Percentiles rank a stretch among this genome's conserved stretches.
Evolutionary conservation across 2,329 filamentous ascomycete genomes (phyloP).

Genomic region (Hymenoscyphus repandus): DNA sequence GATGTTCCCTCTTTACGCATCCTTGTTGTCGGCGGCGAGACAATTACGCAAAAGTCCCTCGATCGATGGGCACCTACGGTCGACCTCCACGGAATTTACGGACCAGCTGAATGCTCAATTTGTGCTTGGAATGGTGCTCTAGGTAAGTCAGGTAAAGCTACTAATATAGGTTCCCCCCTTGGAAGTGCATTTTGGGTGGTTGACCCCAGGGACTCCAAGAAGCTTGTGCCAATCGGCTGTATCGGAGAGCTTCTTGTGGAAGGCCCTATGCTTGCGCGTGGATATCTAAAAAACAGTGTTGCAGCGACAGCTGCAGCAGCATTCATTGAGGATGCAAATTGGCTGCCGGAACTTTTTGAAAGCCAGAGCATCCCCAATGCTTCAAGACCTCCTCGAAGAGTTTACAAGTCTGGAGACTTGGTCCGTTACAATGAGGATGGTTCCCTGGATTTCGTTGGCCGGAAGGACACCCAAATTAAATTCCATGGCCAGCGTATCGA

Average conservation of each 20-base stretch:
- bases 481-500: too few species aligned
- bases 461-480: too few species aligned
- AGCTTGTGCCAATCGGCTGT: conserved; percentile 5
- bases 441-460: too few species aligned
- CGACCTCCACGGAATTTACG: conserved; percentile 34
- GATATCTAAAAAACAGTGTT: conserved; percentile 48
- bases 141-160: conserved; percentile 5
- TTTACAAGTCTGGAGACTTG: too few species aligned
- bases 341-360: neutral
- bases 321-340: conserved; percentile 3
- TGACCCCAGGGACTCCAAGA: neutral
- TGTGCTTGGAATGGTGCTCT: conserved; percentile 11
- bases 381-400: too few species aligned
- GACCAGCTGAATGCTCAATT: conserved; percentile 30
- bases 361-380: too few species aligned
- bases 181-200: neutral
- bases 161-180: conserved; percentile 8
- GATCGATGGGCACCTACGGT: too few species aligned
- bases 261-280: conserved; percentile 53
- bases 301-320: neutral
- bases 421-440: too few species aligned
- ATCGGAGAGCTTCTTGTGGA: conserved; percentile 21
- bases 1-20: conserved; percentile 11
- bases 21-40: conserved; percentile 16
- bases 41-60: too few species aligned